Evolutionary conservation across 768 basidiomycete species (phyloP).

Genomic region (Leccinum pellstonianum): DNA sequence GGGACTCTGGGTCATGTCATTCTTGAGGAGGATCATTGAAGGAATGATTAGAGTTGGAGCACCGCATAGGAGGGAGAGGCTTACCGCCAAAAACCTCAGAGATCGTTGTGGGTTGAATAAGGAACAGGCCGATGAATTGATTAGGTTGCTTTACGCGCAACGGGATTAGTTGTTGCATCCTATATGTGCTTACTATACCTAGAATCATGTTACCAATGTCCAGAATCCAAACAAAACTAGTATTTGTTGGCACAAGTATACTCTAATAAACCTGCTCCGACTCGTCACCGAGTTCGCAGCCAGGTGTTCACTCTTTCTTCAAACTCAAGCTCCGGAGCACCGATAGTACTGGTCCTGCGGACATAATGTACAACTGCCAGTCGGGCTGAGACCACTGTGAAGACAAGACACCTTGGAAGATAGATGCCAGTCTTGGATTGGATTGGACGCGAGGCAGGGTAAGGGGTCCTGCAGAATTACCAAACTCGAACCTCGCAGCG

Average conservation of each 20-base stretch:
- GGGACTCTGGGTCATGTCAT: slow-evolving; percentile 23
- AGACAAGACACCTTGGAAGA: not conserved
- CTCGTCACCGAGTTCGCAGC: not conserved
- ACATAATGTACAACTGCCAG: not conserved
- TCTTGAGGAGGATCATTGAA: slow-evolving; percentile 19
- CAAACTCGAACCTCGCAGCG: slow-evolving; percentile 3
- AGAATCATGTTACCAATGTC: not conserved
- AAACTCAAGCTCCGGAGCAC: too few relatives aligned
- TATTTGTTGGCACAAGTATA: not conserved
- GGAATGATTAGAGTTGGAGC: slow-evolving; percentile 14
- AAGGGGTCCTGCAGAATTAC: not conserved
- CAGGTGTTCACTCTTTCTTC: too few relatives aligned
- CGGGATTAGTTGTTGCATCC: slow-evolving; percentile 1
- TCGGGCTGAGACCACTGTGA: not conserved
- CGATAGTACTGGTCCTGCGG: not conserved
- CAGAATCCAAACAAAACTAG: not conserved
- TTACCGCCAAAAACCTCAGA: slow-evolving; percentile 11
- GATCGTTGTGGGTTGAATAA: slow-evolving; percentile 18
- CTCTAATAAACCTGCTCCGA: not conserved
- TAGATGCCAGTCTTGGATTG: not conserved
- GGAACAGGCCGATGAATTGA: slow-evolving; percentile 21
- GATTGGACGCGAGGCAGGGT: not conserved
- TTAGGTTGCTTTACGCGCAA: slow-evolving; percentile 7
- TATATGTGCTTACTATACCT: not conserved
- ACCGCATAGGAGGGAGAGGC: slow-evolving; percentile 10